These are phyloP conservation scores for Gracilariopsis chorda DNA, from an alignment of 23 red algal species.

Conservation along the genomic window DNA sequence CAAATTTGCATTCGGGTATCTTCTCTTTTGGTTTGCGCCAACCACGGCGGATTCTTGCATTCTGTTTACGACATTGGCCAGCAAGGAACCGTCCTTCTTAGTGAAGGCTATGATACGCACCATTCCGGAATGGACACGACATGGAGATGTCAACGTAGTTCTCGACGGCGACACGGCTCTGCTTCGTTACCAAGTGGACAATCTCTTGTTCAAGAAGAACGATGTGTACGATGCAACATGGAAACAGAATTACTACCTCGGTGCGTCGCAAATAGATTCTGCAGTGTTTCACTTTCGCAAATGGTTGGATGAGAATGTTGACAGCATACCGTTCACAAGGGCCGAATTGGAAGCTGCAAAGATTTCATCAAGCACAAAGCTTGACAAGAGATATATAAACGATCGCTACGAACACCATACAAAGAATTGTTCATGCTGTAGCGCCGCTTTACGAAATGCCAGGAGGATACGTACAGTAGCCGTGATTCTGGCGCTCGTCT, in stretches of 20 bases:
- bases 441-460: constrained; percentile 19
- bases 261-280: neutral
- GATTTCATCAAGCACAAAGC: neutral
- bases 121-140: constrained; percentile 21
- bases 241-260: constrained; percentile 8
- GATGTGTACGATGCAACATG: neutral
- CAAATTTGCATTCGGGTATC: neutral
- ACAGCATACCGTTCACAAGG: constrained; percentile 26
- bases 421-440: constrained; percentile 8
- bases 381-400: constrained; percentile 7
- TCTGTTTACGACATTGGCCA: neutral
- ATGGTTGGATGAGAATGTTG: neutral
- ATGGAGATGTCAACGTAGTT: constrained; percentile 23
- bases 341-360: neutral
- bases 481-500: neutral
- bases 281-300: constrained; percentile 26
- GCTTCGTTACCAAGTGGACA: constrained; percentile 3
- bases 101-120: neutral
- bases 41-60: neutral
- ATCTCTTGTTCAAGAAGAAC: neutral
- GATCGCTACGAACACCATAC: constrained; percentile 35
- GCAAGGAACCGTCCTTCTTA: neutral
- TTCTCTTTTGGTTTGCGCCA: neutral
- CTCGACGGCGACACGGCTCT: constrained; percentile 35
- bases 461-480: neutral